Percentiles rank a stretch among this genome's conserved stretches.
phyloP scores from a whole-genome alignment of 2,329 filamentous ascomycete species.

The Colletotrichum scovillei region DNA sequence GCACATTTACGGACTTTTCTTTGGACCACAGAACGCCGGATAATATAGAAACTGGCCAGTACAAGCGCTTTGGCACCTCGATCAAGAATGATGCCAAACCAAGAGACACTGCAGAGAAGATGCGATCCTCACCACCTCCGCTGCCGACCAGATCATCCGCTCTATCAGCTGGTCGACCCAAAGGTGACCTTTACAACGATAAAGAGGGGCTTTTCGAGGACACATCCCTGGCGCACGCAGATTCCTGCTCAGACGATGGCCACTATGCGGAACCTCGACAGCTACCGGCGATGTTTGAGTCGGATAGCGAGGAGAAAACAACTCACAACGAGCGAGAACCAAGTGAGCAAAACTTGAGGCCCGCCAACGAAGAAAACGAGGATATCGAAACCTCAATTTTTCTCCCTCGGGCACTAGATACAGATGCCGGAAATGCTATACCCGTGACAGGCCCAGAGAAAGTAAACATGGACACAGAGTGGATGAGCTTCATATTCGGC shows the following conservation, averaged over 20 bases:
- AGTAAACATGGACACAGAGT: neutral
- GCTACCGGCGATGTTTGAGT: neutral
- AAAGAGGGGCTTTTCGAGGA: neutral
- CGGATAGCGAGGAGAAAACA: neutral
- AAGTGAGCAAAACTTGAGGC: neutral
- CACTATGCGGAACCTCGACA: neutral
- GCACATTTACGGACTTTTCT: neutral
- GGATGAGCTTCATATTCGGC: slow-evolving; percentile 34
- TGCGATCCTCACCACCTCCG: neutral
- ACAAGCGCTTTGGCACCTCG: neutral
- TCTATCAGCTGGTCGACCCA: neutral
- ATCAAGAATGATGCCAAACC: neutral
- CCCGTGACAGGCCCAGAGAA: neutral
- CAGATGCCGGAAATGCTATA: neutral
- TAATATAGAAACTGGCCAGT: neutral
- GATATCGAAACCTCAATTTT: neutral
- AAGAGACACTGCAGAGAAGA: neutral
- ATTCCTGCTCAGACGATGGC: neutral
- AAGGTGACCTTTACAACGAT: neutral
- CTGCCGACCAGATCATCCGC: neutral
- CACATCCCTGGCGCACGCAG: neutral
- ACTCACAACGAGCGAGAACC: neutral
- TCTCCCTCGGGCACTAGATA: neutral
- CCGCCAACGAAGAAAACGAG: too few relatives aligned
- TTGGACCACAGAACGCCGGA: neutral